phyloP scores from a whole-genome alignment of 805 yeast genomes.

The Ogataea corticis region DNA sequence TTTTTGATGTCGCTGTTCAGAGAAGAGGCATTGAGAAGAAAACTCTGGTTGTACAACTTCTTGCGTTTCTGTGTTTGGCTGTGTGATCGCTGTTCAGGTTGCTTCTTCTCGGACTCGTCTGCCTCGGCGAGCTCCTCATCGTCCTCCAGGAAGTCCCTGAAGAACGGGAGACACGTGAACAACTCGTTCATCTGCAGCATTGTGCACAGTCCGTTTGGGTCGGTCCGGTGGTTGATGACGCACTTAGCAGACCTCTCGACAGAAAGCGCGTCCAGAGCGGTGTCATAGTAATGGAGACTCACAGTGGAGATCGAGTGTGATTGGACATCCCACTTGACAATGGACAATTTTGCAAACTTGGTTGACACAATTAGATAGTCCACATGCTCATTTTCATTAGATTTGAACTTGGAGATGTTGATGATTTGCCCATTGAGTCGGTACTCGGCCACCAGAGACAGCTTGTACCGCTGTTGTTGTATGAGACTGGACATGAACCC shows the following conservation, averaged over 20 bases:
- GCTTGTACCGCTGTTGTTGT: slow-evolving; percentile 26
- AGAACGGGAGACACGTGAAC: slow-evolving; percentile 71
- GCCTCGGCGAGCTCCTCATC: slow-evolving; percentile 36
- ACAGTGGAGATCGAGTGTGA: slow-evolving; percentile 61
- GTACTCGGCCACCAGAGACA: slow-evolving; percentile 60
- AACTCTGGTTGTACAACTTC: slow-evolving; percentile 51
- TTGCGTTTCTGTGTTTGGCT: slow-evolving; percentile 11
- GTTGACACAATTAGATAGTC: slow-evolving; percentile 71
- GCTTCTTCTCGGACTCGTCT: slow-evolving; percentile 29
- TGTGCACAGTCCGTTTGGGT: slow-evolving; percentile 59
- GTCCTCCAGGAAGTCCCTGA: slow-evolving; percentile 41
- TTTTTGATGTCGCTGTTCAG: slow-evolving; percentile 59
- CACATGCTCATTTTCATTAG: slow-evolving; percentile 43
- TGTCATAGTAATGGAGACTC: slow-evolving; percentile 86
- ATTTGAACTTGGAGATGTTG: slow-evolving; percentile 51
- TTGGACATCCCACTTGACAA: slow-evolving; percentile 66
- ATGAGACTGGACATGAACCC: slow-evolving; percentile 21
- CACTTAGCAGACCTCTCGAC: slow-evolving; percentile 39
- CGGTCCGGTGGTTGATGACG: slow-evolving; percentile 53
- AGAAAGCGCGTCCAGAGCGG: slow-evolving; percentile 52
- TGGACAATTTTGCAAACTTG: slow-evolving; percentile 72
- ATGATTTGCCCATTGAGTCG: slow-evolving; percentile 69
- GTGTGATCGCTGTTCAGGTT: slow-evolving; percentile 8
- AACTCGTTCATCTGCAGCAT: slow-evolving; percentile 64
- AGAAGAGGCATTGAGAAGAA: slow-evolving; percentile 54